A percentile compares a stretch with the other conserved stretches of the same genome.
These are phyloP conservation scores for Calonectria multiphialidica DNA, from an alignment of 2,329 filamentous ascomycete genomes.

Conservation along the genomic window DNA sequence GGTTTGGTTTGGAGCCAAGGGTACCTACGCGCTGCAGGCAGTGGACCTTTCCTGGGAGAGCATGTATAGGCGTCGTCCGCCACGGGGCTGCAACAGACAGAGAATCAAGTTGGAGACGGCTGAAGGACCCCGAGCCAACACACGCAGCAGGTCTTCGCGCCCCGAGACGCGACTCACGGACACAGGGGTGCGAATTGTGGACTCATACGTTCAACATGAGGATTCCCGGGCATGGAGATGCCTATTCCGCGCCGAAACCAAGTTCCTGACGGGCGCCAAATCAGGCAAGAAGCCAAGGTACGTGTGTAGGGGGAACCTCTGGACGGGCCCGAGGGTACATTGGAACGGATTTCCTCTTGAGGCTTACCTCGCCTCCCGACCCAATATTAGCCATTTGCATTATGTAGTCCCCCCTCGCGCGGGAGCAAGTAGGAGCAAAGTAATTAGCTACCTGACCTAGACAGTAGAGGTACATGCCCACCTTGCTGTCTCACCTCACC, in stretches of 20 bases:
- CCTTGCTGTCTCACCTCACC: slow-evolving; percentile 15
- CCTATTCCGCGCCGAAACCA: background rate
- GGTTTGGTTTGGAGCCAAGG: background rate
- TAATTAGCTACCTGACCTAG: slow-evolving; percentile 6
- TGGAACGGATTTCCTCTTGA: slow-evolving; percentile 19
- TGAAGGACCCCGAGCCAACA: background rate
- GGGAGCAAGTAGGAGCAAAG: slow-evolving; percentile 12
- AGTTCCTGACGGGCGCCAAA: slow-evolving; percentile 10
- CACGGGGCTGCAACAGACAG: slow-evolving; percentile 5
- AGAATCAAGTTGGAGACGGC: background rate
- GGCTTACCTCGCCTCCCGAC: slow-evolving; percentile 21
- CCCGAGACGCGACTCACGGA: slow-evolving; percentile 12
- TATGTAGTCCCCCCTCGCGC: slow-evolving; percentile 7
- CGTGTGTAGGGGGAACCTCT: slow-evolving; percentile 7
- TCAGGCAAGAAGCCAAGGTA: slow-evolving; percentile 15
- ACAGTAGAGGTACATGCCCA: slow-evolving; percentile 2
- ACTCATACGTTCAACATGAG: slow-evolving; percentile 3
- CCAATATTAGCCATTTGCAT: slow-evolving; percentile 21
- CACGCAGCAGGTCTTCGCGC: background rate
- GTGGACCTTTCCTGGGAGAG: slow-evolving; percentile 1
- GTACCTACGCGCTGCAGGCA: background rate
- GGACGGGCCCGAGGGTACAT: slow-evolving; percentile 13
- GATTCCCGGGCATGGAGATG: slow-evolving; percentile 6
- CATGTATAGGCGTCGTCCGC: slow-evolving; percentile 8
- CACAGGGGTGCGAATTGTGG: slow-evolving; percentile 6